Evolutionary conservation across 371 early-diverging fungal species (phyloP).

Genomic region (Rhizopus sp.): DNA sequence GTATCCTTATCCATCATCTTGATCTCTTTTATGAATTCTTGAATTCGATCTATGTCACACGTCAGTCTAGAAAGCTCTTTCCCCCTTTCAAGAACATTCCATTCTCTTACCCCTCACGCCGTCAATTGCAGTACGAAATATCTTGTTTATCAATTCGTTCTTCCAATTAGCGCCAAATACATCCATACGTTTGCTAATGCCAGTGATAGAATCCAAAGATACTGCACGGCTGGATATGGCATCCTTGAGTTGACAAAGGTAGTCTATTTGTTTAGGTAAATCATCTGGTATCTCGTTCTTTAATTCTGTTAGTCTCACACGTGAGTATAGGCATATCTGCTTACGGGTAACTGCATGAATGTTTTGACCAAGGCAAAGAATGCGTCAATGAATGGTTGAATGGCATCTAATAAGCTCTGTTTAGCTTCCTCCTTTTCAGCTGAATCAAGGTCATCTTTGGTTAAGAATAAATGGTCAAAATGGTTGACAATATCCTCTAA

Average conservation of each 20-base stretch:
- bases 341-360: conserved; percentile 25
- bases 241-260: conserved; percentile 16
- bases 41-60: conserved; percentile 11
- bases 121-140: conserved; percentile 20
- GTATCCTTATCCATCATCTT: conserved; percentile 13
- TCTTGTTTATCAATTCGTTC: conserved; percentile 18
- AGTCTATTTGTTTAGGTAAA: conserved; percentile 18
- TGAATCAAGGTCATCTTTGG: conserved; percentile 2
- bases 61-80: background rate
- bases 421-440: conserved; percentile 20
- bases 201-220: conserved; percentile 18
- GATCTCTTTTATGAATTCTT: conserved; percentile 7
- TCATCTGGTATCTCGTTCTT: background rate
- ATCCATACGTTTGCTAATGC: conserved; percentile 22
- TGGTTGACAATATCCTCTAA: conserved; percentile 32
- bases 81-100: background rate
- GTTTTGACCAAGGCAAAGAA: conserved; percentile 20
- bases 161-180: conserved; percentile 30
- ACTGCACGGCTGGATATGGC: conserved; percentile 11
- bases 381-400: conserved; percentile 21
- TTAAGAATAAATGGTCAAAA: conserved; percentile 27
- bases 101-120: conserved; percentile 26
- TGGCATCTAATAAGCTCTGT: conserved; percentile 20
- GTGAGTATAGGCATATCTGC: background rate
- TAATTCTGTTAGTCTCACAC: background rate